A percentile compares a stretch with the other conserved stretches of the same genome.
Conservation (phyloP, 176 grass and related monocot species). For the Carex parvula region DNA sequence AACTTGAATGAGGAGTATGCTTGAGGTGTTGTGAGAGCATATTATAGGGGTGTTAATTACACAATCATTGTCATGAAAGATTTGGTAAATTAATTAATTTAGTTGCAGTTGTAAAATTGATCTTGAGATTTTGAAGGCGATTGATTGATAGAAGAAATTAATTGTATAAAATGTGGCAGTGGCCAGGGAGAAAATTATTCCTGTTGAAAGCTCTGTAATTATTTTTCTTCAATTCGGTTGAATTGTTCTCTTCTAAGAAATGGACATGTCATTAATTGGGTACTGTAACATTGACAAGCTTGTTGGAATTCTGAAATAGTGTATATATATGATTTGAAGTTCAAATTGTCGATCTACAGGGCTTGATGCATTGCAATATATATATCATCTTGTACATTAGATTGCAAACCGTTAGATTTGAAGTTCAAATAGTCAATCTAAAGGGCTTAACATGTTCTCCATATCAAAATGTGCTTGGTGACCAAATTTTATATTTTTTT, state of each 20-base stretch:
- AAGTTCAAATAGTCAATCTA: too few relatives aligned
- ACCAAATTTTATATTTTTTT: too few relatives aligned
- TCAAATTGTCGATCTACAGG: too few relatives aligned
- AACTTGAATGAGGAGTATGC: constrained; percentile 6
- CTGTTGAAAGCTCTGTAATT: constrained; percentile 19
- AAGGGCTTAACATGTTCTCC: too few relatives aligned
- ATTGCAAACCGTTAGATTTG: too few relatives aligned
- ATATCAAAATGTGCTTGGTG: too few relatives aligned
- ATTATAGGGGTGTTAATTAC: neutral
- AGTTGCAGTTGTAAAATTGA: neutral
- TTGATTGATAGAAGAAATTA: neutral
- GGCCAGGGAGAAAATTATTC: neutral
- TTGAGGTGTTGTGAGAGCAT: constrained; percentile 18
- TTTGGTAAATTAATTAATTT: constrained; percentile 4
- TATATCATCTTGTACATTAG: too few relatives aligned
- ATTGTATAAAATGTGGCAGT: neutral
- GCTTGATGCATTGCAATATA: too few relatives aligned
- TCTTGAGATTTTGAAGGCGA: constrained; percentile 8
- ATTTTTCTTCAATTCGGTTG: constrained; percentile 7
- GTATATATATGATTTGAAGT: too few relatives aligned
- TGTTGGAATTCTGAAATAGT: neutral
- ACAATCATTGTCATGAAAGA: neutral
- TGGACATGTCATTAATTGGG: neutral
- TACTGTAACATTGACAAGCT: neutral
- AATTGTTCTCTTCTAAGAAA: neutral